These are phyloP conservation scores for Yamadazyma nakazawae DNA, from an alignment of 805 yeast species.

Conservation along the genomic window DNA sequence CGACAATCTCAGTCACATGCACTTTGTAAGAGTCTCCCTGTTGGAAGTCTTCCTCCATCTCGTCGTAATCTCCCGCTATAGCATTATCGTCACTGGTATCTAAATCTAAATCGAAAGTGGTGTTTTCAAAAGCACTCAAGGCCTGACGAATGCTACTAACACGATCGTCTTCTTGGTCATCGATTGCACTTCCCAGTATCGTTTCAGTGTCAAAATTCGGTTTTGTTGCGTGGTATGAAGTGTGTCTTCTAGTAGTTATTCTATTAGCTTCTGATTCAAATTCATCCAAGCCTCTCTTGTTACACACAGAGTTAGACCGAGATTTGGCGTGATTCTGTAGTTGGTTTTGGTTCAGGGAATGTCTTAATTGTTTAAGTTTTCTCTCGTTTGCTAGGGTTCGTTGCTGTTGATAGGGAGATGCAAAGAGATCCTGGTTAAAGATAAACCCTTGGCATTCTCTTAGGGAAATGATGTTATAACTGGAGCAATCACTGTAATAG, in stretches of 20 bases:
- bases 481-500: constrained; percentile 26
- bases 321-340: constrained; percentile 5
- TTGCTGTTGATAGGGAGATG: constrained; percentile 64
- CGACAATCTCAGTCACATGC: constrained; percentile 40
- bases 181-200: constrained; percentile 17
- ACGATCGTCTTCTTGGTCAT: constrained; percentile 17
- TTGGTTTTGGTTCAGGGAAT: background rate
- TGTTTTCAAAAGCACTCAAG: constrained; percentile 10
- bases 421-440: constrained; percentile 77
- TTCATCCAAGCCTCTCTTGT: background rate
- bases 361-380: constrained; percentile 20
- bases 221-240: constrained; percentile 8
- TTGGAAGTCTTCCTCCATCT: constrained; percentile 10
- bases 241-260: constrained; percentile 8
- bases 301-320: constrained; percentile 3
- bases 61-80: constrained; percentile 13
- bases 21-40: constrained; percentile 28
- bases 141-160: constrained; percentile 8
- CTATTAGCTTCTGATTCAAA: background rate
- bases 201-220: constrained; percentile 1
- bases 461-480: constrained; percentile 42
- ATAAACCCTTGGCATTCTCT: constrained; percentile 69
- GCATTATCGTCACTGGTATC: constrained; percentile 8
- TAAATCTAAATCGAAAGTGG: constrained; percentile 11
- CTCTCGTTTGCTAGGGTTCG: constrained; percentile 32